A percentile compares a stretch with the other conserved stretches of the same genome.
Evolutionary conservation across 2,329 filamentous ascomycete species (phyloP).

Genomic region (Cryphonectria radicalis): DNA sequence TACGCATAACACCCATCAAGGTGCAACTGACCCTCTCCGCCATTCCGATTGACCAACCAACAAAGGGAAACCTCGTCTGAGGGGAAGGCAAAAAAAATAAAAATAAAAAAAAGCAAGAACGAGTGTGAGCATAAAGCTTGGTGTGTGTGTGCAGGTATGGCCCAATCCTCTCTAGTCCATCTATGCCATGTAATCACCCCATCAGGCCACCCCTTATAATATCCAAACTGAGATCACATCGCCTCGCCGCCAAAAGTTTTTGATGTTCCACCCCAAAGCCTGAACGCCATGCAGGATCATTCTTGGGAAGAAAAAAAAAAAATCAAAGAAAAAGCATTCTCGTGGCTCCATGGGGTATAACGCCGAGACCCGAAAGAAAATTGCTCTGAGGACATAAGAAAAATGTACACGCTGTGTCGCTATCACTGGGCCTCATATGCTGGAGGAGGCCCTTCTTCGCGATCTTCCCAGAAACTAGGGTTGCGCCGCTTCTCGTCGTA

Average conservation of each 20-base stretch:
- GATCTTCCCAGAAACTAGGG: slow-evolving; percentile 56
- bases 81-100: background rate
- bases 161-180: slow-evolving; percentile 9
- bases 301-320: too few relatives aligned
- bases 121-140: slow-evolving; percentile 12
- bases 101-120: slow-evolving; percentile 10
- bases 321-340: slow-evolving; percentile 22
- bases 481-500: slow-evolving; percentile 79
- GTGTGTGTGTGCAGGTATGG: background rate
- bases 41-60: background rate
- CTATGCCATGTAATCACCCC: background rate
- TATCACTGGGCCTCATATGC: slow-evolving; percentile 61
- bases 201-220: slow-evolving; percentile 16
- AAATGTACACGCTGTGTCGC: slow-evolving; percentile 15
- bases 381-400: slow-evolving; percentile 13
- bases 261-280: slow-evolving; percentile 20
- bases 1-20: slow-evolving; percentile 5
- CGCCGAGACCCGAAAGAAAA: slow-evolving; percentile 20
- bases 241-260: slow-evolving; percentile 6
- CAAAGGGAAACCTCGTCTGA: slow-evolving; percentile 16
- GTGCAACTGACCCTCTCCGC: background rate
- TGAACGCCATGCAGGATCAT: slow-evolving; percentile 29
- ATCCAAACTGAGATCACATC: slow-evolving; percentile 18
- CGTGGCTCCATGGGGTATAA: slow-evolving; percentile 29
- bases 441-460: slow-evolving; percentile 62